These are phyloP conservation scores for Capsicum pubescens DNA, from an alignment of 257 asterid genomes.

Conservation along the genomic window DNA sequence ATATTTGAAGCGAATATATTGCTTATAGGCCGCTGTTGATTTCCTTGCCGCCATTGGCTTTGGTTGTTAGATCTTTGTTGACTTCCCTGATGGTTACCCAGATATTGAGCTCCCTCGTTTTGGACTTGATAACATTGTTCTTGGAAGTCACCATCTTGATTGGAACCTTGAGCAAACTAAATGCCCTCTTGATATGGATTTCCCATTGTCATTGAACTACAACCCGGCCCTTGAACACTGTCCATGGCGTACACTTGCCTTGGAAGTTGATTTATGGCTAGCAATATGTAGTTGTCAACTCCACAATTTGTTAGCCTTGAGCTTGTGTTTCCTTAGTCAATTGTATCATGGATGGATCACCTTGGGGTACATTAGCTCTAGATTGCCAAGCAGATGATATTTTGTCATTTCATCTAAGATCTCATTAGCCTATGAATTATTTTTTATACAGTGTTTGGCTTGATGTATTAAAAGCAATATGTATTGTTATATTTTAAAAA, in stretches of 20 bases:
- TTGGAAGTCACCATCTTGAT: not conserved
- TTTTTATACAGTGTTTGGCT: too few species aligned
- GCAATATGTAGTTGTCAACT: not conserved
- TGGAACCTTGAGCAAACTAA: not conserved
- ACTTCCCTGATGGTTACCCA: not conserved
- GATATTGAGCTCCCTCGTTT: not conserved
- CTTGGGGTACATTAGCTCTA: not conserved
- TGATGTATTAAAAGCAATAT: too few species aligned
- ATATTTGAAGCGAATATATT: too few species aligned
- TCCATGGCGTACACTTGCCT: not conserved
- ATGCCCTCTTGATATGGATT: not conserved
- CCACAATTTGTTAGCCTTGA: too few species aligned
- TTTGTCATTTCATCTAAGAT: not conserved
- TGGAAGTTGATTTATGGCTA: not conserved
- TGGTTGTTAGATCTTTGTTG: not conserved
- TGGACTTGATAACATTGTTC: not conserved
- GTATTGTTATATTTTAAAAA: too few species aligned
- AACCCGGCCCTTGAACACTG: not conserved
- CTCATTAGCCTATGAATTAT: not conserved
- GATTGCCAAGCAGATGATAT: not conserved
- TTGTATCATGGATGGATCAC: not conserved
- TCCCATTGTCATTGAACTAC: not conserved
- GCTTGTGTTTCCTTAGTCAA: not conserved
- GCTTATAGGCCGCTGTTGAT: not conserved
- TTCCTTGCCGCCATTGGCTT: not conserved